Evolutionary conservation across 331 rosid species (phyloP).

Genomic region (Acacia concinna): DNA sequence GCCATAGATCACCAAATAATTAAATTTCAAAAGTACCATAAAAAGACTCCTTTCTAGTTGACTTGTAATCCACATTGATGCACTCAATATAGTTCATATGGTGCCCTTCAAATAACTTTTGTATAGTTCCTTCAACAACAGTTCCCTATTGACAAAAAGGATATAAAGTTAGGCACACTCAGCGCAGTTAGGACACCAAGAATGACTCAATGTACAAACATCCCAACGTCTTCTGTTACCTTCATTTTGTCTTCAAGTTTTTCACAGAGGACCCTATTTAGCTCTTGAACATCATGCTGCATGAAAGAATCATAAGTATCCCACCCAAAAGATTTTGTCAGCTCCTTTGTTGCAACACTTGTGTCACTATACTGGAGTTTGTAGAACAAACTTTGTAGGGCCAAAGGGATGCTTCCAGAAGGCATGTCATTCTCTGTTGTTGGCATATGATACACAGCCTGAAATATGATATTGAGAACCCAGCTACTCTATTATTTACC

Average conservation of each 20-base stretch:
- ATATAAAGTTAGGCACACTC: constrained; percentile 11
- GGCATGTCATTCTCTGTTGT: constrained; percentile 99
- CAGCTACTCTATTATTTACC: constrained; percentile 25
- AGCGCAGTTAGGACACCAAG: constrained; percentile 18
- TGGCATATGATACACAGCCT: constrained; percentile 99
- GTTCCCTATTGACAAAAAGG: constrained; percentile 63
- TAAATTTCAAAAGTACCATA: constrained; percentile 62
- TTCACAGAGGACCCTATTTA: constrained; percentile 92
- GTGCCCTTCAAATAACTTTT: constrained; percentile 97
- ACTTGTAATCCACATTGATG: constrained; percentile 96
- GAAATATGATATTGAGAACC: constrained; percentile 39
- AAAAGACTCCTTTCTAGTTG: constrained; percentile 97
- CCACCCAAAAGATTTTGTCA: constrained; percentile 99
- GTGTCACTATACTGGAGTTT: constrained; percentile 91
- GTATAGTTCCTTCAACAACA: constrained; percentile 99
- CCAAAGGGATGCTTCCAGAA: constrained; percentile 96
- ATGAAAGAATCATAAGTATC: constrained; percentile 98
- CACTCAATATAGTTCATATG: constrained; percentile 98
- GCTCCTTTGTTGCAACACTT: constrained; percentile 97
- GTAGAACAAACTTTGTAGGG: constrained; percentile 87
- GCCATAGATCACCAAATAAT: constrained; percentile 21
- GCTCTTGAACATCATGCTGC: constrained; percentile 99
- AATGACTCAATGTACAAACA: constrained; percentile 24
- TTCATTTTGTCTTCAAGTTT: constrained; percentile 99
- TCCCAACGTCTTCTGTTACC: constrained; percentile 42